Evolutionary conservation across 2,329 filamentous ascomycete species (phyloP).

Genomic region (Aspergillus eucalypticola): DNA sequence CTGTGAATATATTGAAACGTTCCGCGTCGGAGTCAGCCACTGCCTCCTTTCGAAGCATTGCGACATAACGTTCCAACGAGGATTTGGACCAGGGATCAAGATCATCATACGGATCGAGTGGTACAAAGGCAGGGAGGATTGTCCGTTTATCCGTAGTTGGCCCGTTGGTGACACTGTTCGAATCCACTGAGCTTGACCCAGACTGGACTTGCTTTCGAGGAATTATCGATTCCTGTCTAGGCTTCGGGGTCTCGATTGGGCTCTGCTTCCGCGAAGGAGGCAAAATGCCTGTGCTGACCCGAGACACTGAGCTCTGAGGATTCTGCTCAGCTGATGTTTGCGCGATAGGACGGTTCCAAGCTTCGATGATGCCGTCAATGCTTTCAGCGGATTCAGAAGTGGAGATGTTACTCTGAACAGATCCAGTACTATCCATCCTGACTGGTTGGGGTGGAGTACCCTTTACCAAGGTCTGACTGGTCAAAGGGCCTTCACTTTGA

Average conservation of each 20-base stretch:
- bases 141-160: conserved; percentile 6
- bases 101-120: conserved; percentile 51
- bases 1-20: conserved; percentile 55
- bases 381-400: conserved; percentile 34
- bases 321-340: neutral
- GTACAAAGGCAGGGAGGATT: conserved; percentile 16
- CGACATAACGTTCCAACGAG: conserved; percentile 56
- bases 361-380: conserved; percentile 48
- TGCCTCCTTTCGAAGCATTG: conserved; percentile 57
- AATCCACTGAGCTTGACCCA: neutral
- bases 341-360: conserved; percentile 43
- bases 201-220: conserved; percentile 5
- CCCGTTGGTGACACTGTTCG: conserved; percentile 4
- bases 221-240: conserved; percentile 10
- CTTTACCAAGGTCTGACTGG: conserved; percentile 25
- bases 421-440: conserved; percentile 34
- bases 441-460: conserved; percentile 17
- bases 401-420: conserved; percentile 29
- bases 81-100: conserved; percentile 60
- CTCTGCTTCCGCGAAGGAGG: conserved; percentile 16
- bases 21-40: conserved; percentile 50
- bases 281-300: conserved; percentile 6
- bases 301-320: neutral
- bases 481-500: conserved; percentile 19
- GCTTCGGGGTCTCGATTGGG: conserved; percentile 16